phyloP scores from a whole-genome alignment of 73 alveolate species.

The Stentor roeselii region DNA sequence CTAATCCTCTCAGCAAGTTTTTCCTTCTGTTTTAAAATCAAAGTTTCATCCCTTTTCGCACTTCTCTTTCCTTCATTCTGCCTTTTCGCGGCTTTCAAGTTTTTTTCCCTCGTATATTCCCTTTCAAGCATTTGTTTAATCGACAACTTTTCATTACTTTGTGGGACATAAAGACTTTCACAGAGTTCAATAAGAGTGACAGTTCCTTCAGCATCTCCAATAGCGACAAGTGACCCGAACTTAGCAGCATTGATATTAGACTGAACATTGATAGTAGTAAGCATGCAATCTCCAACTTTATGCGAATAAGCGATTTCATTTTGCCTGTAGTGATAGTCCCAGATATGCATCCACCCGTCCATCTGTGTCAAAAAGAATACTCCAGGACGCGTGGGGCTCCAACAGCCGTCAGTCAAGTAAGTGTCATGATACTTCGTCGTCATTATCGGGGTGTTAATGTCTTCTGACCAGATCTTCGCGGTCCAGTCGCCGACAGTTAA shows the following conservation, averaged over 20 bases:
- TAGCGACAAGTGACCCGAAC: slow-evolving; percentile 69
- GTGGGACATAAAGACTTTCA: slow-evolving; percentile 63
- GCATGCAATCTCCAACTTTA: slow-evolving; percentile 55
- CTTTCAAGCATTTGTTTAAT: slow-evolving; percentile 79
- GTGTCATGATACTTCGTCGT: slow-evolving; percentile 86
- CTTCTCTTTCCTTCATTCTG: slow-evolving; percentile 54
- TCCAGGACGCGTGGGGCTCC: slow-evolving; percentile 98
- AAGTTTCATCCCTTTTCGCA: slow-evolving; percentile 31
- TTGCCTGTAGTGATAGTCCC: slow-evolving; percentile 92
- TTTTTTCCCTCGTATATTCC: slow-evolving; percentile 88
- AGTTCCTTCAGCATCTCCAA: slow-evolving; percentile 94
- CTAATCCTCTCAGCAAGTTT: slow-evolving; percentile 28
- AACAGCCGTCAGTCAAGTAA: slow-evolving; percentile 94
- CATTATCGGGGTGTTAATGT: slow-evolving; percentile 96
- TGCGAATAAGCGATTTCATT: slow-evolving; percentile 89
- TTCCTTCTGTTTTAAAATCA: slow-evolving; percentile 37
- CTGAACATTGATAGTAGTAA: slow-evolving; percentile 53
- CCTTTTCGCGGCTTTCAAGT: slow-evolving; percentile 73
- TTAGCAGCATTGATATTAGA: slow-evolving; percentile 38
- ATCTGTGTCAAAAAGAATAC: slow-evolving; percentile 82
- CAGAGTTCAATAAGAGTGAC: slow-evolving; percentile 84
- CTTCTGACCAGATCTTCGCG: slow-evolving; percentile 98
- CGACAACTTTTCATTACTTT: slow-evolving; percentile 72
- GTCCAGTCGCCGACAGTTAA: slow-evolving; percentile 99
- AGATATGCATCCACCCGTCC: slow-evolving; percentile 92